Evolutionary conservation across 768 basidiomycete genomes (phyloP).

Genomic region (Sutorius australiensis): DNA sequence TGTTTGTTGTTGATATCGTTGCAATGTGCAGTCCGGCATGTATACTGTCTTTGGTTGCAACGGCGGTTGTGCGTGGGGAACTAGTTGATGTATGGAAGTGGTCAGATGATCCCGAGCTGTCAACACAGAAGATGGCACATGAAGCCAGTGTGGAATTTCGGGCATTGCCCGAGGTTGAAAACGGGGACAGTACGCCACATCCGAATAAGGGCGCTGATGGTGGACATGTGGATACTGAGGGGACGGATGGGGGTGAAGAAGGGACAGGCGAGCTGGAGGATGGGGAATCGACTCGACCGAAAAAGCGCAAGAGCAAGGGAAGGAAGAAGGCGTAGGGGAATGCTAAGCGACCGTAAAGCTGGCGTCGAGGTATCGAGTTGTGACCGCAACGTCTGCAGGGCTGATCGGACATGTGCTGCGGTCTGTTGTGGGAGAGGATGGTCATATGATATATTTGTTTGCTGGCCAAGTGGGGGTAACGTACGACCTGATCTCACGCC

Average conservation of each 20-base stretch:
- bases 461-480: not conserved
- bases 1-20: not conserved
- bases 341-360: not conserved
- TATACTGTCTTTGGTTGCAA: constrained; percentile 62
- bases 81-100: constrained; percentile 66
- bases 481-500: constrained; percentile 9
- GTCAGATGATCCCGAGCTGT: constrained; percentile 50
- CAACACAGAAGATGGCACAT: constrained; percentile 13
- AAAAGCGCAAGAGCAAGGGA: constrained; percentile 21
- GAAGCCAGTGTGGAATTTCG: constrained; percentile 9
- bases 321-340: constrained; percentile 12
- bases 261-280: not conserved
- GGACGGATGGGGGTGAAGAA: constrained; percentile 13
- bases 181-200: constrained; percentile 19
- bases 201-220: constrained; percentile 14
- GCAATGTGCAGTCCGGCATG: constrained; percentile 59
- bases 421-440: not conserved
- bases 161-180: constrained; percentile 13
- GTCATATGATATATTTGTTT: constrained; percentile 2
- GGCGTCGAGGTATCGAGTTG: constrained; percentile 1
- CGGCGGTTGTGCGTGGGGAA: constrained; percentile 64
- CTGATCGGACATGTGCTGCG: constrained; percentile 9
- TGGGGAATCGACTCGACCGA: constrained; percentile 6
- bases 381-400: constrained; percentile 7
- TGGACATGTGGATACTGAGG: constrained; percentile 4